Evolutionary conservation across 2,329 filamentous ascomycete species (phyloP).

Genomic region (Neonectria punicea): DNA sequence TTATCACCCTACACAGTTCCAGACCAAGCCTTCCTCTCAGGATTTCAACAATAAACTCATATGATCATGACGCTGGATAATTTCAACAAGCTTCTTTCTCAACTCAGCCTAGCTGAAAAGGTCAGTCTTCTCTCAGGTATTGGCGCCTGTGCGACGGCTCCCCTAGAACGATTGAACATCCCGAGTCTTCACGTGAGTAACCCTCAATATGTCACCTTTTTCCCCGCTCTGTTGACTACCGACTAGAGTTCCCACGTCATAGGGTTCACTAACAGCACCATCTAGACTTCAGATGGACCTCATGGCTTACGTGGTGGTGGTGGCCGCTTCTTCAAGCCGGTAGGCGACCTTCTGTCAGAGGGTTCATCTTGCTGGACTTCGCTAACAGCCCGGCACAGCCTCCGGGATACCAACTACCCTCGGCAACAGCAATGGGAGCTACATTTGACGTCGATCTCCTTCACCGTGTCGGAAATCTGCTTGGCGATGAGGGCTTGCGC

Average conservation of each 20-base stretch:
- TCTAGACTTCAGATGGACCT: conserved; percentile 27
- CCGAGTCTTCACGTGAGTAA: conserved; percentile 6
- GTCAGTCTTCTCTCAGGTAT: conserved; percentile 19
- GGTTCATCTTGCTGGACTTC: neutral
- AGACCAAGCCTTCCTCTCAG: no score
- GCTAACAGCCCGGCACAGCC: neutral
- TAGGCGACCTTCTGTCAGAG: neutral
- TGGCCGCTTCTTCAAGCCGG: conserved; percentile 25
- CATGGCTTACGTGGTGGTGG: conserved; percentile 26
- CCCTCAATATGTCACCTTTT: neutral
- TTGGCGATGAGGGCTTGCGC: conserved; percentile 59
- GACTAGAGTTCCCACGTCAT: no score
- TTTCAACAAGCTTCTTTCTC: neutral
- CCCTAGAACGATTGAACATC: conserved; percentile 14
- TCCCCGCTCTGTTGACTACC: no score
- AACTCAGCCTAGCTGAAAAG: conserved; percentile 20
- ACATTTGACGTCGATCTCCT: conserved; percentile 70
- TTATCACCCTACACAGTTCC: no score
- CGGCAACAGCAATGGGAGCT: conserved; percentile 59
- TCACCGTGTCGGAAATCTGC: conserved; percentile 62
- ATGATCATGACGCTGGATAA: neutral
- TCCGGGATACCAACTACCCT: conserved; percentile 15
- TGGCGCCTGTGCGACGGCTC: conserved; percentile 13
- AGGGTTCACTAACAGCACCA: no score
- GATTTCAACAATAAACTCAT: no score